A percentile compares a stretch with the other conserved stretches of the same genome.
Evolutionary conservation across 73 alveolate species (phyloP).

Genomic region (Uronychia setigera): DNA sequence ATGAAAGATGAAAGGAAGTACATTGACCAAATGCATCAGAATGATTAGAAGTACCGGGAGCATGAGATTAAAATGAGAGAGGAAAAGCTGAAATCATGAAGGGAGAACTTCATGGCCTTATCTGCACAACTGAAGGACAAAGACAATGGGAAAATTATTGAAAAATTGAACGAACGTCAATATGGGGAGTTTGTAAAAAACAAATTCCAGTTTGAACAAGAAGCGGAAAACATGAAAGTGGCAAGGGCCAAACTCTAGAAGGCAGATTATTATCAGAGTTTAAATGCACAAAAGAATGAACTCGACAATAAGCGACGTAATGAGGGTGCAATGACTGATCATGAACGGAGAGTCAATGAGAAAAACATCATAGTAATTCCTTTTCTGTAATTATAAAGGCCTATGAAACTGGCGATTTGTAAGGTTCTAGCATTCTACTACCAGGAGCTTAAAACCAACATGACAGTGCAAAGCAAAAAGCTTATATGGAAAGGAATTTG

Average conservation of each 20-base stretch:
- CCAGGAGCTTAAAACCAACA: neutral
- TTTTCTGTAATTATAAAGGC: too few relatives aligned
- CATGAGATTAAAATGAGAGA: neutral
- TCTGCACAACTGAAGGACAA: neutral
- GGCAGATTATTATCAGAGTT: neutral
- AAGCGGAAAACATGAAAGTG: neutral
- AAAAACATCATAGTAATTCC: neutral
- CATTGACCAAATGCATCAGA: neutral
- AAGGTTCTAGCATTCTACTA: too few relatives aligned
- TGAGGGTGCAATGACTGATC: neutral
- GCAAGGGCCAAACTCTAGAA: neutral
- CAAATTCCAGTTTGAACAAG: neutral
- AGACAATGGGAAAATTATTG: neutral
- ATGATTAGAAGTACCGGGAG: neutral
- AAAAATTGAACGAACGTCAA: neutral
- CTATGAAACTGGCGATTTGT: neutral
- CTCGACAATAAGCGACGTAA: neutral
- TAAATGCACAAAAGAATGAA: neutral
- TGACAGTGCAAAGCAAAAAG: neutral
- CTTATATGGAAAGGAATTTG: neutral
- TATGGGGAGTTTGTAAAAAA: neutral
- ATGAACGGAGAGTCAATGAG: neutral
- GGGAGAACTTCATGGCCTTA: neutral
- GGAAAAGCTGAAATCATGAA: neutral
- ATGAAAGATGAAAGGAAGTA: neutral